A percentile compares a stretch with the other conserved stretches of the same genome.
Conservation (phyloP, 306 rosid species). For the Prunus mira region DNA sequence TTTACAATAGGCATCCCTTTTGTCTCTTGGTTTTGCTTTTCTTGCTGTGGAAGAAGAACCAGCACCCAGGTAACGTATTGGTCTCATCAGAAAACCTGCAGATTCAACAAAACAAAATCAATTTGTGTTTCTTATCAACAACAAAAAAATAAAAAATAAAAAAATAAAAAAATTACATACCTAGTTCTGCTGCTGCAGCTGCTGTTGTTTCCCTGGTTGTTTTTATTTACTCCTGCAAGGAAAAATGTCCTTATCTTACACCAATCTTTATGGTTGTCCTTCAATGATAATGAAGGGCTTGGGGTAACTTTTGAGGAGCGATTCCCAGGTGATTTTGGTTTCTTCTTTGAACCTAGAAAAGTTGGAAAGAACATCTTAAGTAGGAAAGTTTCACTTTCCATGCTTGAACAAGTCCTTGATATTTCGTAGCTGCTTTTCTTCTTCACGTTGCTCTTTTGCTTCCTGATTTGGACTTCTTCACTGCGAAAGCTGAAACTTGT, state of each 20-base stretch:
- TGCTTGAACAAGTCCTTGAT: constrained; percentile 38
- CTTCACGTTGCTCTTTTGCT: constrained; percentile 8
- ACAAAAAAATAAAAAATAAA: no score
- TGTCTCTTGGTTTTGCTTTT: constrained; percentile 38
- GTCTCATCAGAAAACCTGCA: constrained; percentile 30
- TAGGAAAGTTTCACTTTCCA: constrained; percentile 57
- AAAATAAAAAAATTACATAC: constrained; percentile 22
- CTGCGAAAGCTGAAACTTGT: background rate
- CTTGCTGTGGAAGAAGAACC: constrained; percentile 34
- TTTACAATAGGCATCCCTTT: constrained; percentile 19
- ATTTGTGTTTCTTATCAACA: background rate
- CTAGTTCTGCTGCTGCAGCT: constrained; percentile 32
- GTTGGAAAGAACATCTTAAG: constrained; percentile 65
- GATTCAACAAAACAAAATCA: background rate
- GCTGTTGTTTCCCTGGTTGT: constrained; percentile 19
- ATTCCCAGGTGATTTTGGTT: constrained; percentile 29
- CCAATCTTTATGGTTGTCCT: constrained; percentile 29
- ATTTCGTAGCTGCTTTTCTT: constrained; percentile 32
- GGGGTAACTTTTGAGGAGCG: constrained; percentile 39
- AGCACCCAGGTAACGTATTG: constrained; percentile 47
- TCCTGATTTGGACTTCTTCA: constrained; percentile 23
- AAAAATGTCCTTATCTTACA: constrained; percentile 22
- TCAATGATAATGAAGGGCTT: constrained; percentile 12
- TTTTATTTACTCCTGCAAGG: background rate
- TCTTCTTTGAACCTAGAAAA: constrained; percentile 49